Evolutionary conservation across 2,329 filamentous ascomycete species (phyloP), one percentile per base, ranked within the genome.

Genomic region (Verticillium albo-atrum): DNA sequence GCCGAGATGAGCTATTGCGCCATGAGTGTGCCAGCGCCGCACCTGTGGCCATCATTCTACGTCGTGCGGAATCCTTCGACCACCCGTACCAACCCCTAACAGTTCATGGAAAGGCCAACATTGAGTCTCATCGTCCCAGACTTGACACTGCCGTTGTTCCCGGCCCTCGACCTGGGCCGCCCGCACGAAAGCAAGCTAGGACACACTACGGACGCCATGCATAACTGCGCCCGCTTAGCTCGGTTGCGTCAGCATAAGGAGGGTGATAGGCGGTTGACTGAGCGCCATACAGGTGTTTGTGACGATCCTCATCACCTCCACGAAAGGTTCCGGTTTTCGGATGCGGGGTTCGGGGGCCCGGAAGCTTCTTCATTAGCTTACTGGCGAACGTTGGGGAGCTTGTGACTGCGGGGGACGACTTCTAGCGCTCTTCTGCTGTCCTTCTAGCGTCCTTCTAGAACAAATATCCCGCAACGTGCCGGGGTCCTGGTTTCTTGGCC

Each of bases 381-480:
- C 37, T 47, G 37, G 37, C n/a, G 15, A n/a, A 47, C 37, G 14
- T 23, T 3, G 20, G n/a, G 14, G 37, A 25, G 37, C 20, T 23
- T 23, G n/a, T 20, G 37, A 47, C 37, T 47, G n/a, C 37, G n/a
- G n/a, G 37, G n/a, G n/a, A 12, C n/a, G 9, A n/a, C 37, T 47
- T 47, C 37, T 47, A 47, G 37, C 12, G 37, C 37, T 15, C 32
- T 61, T 61, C 60, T 59, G 56, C 47, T 30, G 47, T 30, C 53
- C 26, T 61, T 61, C 60, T 61, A 61, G 60, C 37, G 54, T 37
- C 47, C 34, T 61, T 59, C 60, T 55, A 57, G 60, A 56, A 56
- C 23, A n/a, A 56, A 47, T 56, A 28, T 37, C 54, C 17, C 25
- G 25, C 54, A 47, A 54, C 27, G 28, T 32, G n/a, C 52, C 28